Evolutionary conservation across 306 rosid species (phyloP), one percentile per base, ranked within the genome.

Genomic region (Cucumis cinereus): DNA sequence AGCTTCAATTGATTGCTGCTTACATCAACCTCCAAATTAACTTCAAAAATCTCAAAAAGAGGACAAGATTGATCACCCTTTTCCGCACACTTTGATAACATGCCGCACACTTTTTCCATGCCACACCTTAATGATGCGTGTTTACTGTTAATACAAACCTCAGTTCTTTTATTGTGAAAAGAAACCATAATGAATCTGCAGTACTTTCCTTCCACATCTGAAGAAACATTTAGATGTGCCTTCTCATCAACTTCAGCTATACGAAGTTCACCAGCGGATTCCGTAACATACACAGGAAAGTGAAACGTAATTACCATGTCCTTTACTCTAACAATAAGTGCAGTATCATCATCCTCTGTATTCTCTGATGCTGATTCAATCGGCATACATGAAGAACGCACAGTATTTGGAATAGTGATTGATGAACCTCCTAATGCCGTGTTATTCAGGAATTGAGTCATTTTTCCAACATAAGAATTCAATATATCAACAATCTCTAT

Each of bases 71-170:
- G 84, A 81, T 28, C 81, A 77, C 47, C 85, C 73, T 81, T 79
- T 52, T 87, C 79, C 86, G 86, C 87, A 76, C 84, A 70, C 56
- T 83, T 72, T 30, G 77, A 22, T 74, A 94, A 67, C n/a, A 66
- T 80, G 77, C 91, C 85, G 64, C 86, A 86, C 77, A 89, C 75
- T 81, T 87, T 94, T 78, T 90, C 93, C 59, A 94, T 71, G 19
- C 67, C 79, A 36, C 89, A 84, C 83, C 77, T 90, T 70, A 90
- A 60, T 36, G 82, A 83, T 43, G 87, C 76, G 57, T 67, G 81
- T 60, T 56, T 78, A 77, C 83, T 75, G 35, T 83, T 67, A 36
- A 84, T 53, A 77, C 77, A 56, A 74, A 90, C 80, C 78, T 85
- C 91, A 82, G 85, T 84, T 68, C 75, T 54, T 78, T 76, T 87